Evolutionary conservation across 1,284 basidiomycete genomes (phyloP).

Genomic region (Sporisorium exsertum): DNA sequence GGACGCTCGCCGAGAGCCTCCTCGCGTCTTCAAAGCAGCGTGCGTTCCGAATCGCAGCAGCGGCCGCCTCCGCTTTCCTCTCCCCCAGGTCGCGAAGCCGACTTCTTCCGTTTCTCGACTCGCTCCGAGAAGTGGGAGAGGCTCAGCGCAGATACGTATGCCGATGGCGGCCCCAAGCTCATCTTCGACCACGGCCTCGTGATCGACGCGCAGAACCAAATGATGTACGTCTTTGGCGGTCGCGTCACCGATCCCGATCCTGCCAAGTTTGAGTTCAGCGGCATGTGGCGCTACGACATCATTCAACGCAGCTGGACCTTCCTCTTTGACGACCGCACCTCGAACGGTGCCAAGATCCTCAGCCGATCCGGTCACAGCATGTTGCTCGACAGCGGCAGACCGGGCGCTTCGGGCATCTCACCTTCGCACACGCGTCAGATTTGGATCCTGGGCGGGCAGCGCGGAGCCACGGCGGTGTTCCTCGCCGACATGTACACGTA

Average conservation of each 20-base stretch:
- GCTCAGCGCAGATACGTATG: conserved; percentile 63
- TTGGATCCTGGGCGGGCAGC: conserved; percentile 68
- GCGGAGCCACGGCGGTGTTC: conserved; percentile 61
- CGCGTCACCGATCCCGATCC: conserved; percentile 75
- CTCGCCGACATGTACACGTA: conserved; percentile 68
- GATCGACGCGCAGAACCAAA: conserved; percentile 79
- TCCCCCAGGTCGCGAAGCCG: conserved; percentile 49
- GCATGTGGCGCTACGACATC: conserved; percentile 69
- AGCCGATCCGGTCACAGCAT: conserved; percentile 67
- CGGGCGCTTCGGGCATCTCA: conserved; percentile 43
- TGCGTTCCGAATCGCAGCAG: conserved; percentile 32
- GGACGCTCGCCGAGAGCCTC: conserved; percentile 28
- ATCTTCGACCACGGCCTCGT: conserved; percentile 85
- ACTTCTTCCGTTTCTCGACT: conserved; percentile 69
- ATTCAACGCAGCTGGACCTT: conserved; percentile 61
- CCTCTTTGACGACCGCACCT: conserved; percentile 63
- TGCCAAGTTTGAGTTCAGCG: conserved; percentile 60
- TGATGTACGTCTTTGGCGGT: conserved; percentile 83
- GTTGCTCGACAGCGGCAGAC: conserved; percentile 60
- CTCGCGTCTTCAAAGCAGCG: conserved; percentile 21
- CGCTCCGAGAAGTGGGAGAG: conserved; percentile 65
- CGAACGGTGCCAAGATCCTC: conserved; percentile 46
- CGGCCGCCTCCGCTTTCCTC: conserved; percentile 24
- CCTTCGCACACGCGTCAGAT: conserved; percentile 55
- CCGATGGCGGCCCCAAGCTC: conserved; percentile 78